These are phyloP conservation scores for Acacia concinna DNA, from an alignment of 331 rosid species.

Conservation along the genomic window DNA sequence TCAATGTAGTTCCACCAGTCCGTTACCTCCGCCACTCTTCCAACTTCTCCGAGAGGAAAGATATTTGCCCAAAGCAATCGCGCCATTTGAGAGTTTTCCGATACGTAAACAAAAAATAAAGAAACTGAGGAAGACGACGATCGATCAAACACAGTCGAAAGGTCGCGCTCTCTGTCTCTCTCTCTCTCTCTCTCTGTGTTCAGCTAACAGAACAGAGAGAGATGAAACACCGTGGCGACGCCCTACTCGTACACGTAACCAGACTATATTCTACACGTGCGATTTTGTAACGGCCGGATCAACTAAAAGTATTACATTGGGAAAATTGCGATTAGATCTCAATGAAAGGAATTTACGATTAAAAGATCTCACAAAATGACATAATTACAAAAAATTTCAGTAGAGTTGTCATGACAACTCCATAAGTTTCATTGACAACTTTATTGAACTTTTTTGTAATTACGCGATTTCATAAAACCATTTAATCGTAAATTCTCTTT, in stretches of 20 bases:
- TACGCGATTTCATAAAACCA: no score
- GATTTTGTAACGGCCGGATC: slow-evolving; percentile 11
- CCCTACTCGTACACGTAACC: slow-evolving; percentile 27
- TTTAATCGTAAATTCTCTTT: no score
- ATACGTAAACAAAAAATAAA: not conserved
- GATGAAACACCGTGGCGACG: slow-evolving; percentile 31
- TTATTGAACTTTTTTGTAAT: no score
- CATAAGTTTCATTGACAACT: no score
- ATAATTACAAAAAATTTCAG: no score
- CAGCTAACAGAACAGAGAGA: slow-evolving; percentile 24
- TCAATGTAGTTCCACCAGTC: slow-evolving; percentile 46
- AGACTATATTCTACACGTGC: slow-evolving; percentile 37
- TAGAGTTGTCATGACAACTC: no score
- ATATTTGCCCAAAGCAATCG: slow-evolving; percentile 32
- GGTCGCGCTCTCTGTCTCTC: not conserved
- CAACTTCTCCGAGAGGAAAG: slow-evolving; percentile 35
- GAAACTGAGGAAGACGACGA: slow-evolving; percentile 13
- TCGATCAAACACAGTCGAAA: not conserved
- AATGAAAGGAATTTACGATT: no score
- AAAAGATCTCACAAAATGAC: no score
- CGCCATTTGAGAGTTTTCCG: slow-evolving; percentile 29
- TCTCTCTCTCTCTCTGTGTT: not conserved
- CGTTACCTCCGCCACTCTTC: not conserved
- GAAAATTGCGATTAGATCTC: no score
- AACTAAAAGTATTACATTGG: no score